Evolutionary conservation across 352 stramenopile genomes (phyloP), one percentile per base, ranked within the genome.

Genomic region (Phytophthora gonapodyides): DNA sequence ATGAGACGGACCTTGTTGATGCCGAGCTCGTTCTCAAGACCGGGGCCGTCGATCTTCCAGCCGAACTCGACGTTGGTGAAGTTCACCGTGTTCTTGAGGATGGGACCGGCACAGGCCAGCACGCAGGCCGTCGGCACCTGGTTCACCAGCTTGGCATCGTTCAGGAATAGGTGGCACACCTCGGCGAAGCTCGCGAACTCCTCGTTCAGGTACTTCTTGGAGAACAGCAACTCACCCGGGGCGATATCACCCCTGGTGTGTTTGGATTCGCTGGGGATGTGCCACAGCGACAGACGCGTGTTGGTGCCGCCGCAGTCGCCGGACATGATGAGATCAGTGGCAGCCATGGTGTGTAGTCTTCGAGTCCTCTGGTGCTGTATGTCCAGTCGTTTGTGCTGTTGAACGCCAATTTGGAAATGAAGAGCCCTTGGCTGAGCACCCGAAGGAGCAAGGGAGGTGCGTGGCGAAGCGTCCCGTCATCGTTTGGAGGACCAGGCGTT

Each of bases 221-320:
- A 78, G 42, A 88, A 88, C 46, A 91, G 73, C 16, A 89, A 61
- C 62, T 87, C 76, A 44, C 81, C 84, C 11, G 83, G 84, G n/a
- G 83, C 75, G 43, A 89, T 67, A 34, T 87, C 77, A 50, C 76
- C 76, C 74, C 63, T 52, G 35, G 49, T 57, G 56, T 72, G 67
- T 8, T 57, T 73, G 52, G 64, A 57, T 30, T 64, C 71, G 15
- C 69, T 57, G 16, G 78, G 81, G 60, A 94, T 80, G 31, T 81
- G 68, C 73, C 82, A 93, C 17, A 97, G 73, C 71, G 86, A 87
- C 51, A 99, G n/a, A n/a, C n/a, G n/a, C n/a, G n/a, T n/a, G n/a
- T n/a, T n/a, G n/a, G n/a, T n/a, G n/a, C 96, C 96, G 60, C 96
- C 96, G 61, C 97, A 97, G 76, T 99, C 96, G 49, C 89, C 96